Base-by-base conservation (phyloP, 148 eudicot genomes). In the Chenopodium album region DNA sequence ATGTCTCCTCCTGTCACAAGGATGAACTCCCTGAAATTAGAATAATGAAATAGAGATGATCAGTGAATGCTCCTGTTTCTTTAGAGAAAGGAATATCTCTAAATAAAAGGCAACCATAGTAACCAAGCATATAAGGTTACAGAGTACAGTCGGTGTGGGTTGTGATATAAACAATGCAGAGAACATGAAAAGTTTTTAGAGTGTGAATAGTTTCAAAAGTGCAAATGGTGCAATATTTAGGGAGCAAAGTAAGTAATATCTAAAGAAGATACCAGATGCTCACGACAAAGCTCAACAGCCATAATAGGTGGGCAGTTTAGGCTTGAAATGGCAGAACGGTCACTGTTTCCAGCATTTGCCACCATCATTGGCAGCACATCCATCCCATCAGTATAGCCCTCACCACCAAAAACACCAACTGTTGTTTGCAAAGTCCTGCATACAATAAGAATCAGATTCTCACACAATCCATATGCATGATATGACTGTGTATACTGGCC, bases 351-450 rank as follows among this genome's bases (percentile, higher is more conserved):
- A 59, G 94, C 98, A 90, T 93, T 95, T 76, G 94, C 99, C 81
- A 94, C 89, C 98, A 93, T 95, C 29, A 95, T 81, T 50, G 99
- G 99, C 65, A 93, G 54, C 76, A 84, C 82, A 81, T 91, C 94
- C 86, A 88, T 88, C 85, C 88, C 82, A 88, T 89, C 90, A 17
- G 94, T 87, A 71, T 93, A 92, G 78, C 91, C 98, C 52, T 90
- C 98, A 69, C 97, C 98, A 52, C 98, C 98, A 84, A 95, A 95
- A 76, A 92, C 98, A 79, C 98, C 98, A 85, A 89, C 97, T 54
- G 98, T 97, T 82, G 99, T 95, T 86, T 95, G 99, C 89, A 95
- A 92, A 56, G 99, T 93, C 90, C 99, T 93, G 82, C 78, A 87
- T 77, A 78, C 50, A 79, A 88, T 52, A 52, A 72, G 4, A 79